Evolutionary conservation across 768 basidiomycete species (phyloP).

Genomic region (Daedaleopsis sinensis): DNA sequence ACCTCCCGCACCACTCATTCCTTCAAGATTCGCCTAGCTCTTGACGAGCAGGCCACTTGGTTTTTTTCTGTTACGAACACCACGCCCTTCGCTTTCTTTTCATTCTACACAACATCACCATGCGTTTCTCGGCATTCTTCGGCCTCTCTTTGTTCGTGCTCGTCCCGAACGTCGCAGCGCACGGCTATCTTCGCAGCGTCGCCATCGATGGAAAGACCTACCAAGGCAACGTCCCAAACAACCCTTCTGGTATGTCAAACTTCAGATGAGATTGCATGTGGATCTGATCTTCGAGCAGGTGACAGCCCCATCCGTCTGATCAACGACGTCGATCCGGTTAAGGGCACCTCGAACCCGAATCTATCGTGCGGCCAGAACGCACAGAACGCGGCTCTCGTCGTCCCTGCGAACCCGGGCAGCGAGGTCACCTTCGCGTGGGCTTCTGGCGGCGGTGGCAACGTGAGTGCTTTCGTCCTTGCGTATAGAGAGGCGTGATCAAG

Average conservation of each 20-base stretch:
- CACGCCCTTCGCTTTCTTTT: not conserved
- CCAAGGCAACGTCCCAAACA: constrained; percentile 43
- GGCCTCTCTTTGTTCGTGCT: constrained; percentile 23
- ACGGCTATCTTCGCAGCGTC: constrained; percentile 47
- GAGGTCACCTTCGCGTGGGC: constrained; percentile 57
- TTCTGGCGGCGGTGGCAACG: constrained; percentile 40
- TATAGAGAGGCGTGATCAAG: too few species aligned
- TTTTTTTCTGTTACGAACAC: too few species aligned
- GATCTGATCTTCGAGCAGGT: constrained; percentile 3
- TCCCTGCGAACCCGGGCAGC: constrained; percentile 62
- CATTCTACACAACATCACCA: not conserved
- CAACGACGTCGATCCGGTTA: constrained; percentile 44
- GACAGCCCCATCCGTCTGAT: constrained; percentile 44
- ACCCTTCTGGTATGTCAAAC: constrained; percentile 38
- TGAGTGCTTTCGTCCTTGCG: not conserved
- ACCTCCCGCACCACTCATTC: not conserved
- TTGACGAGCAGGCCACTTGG: constrained; percentile 21
- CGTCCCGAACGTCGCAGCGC: constrained; percentile 38
- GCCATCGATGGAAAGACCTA: constrained; percentile 47
- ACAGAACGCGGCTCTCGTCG: constrained; percentile 48
- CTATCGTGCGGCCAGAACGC: constrained; percentile 64
- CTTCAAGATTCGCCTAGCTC: not conserved
- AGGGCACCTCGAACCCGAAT: constrained; percentile 56
- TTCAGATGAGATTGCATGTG: constrained; percentile 34
- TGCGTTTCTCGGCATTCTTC: constrained; percentile 1